These are phyloP conservation scores for Globisporangium heterothallicum DNA, from an alignment of 352 stramenopile species.

Conservation along the genomic window DNA sequence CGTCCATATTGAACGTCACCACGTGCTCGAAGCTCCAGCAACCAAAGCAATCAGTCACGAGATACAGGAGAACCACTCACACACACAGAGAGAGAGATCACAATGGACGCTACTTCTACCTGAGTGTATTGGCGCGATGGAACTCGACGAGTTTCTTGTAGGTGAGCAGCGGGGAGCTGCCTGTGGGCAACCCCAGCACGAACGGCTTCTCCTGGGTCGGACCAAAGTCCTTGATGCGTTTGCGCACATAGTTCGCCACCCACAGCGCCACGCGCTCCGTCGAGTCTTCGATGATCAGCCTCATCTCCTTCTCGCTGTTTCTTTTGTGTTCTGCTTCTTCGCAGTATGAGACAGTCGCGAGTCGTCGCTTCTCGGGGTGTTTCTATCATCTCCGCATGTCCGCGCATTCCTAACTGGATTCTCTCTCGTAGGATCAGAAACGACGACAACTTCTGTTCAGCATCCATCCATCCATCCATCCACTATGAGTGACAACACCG, in stretches of 20 bases:
- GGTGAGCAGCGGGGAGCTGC: conserved; percentile 77
- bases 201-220: conserved; percentile 72
- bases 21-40: conserved; percentile 72
- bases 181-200: conserved; percentile 83
- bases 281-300: conserved; percentile 83
- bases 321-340: background rate
- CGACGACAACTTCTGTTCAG: no score
- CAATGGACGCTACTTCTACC: no score
- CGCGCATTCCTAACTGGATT: no score
- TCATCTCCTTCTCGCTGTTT: conserved; percentile 33
- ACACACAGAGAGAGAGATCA: no score
- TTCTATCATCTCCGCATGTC: no score
- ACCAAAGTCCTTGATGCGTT: conserved; percentile 75
- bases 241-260: conserved; percentile 76
- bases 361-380: background rate
- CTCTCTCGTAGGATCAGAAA: no score
- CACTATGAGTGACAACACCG: no score
- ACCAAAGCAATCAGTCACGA: no score
- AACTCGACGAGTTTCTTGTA: conserved; percentile 83
- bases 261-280: conserved; percentile 56
- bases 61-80: no score
- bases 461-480: no score
- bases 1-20: conserved; percentile 91
- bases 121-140: conserved; percentile 31
- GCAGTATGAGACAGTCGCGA: background rate